Base-by-base conservation (phyloP, 305 asterid genomes). In the Solanum hybrid region DNA sequence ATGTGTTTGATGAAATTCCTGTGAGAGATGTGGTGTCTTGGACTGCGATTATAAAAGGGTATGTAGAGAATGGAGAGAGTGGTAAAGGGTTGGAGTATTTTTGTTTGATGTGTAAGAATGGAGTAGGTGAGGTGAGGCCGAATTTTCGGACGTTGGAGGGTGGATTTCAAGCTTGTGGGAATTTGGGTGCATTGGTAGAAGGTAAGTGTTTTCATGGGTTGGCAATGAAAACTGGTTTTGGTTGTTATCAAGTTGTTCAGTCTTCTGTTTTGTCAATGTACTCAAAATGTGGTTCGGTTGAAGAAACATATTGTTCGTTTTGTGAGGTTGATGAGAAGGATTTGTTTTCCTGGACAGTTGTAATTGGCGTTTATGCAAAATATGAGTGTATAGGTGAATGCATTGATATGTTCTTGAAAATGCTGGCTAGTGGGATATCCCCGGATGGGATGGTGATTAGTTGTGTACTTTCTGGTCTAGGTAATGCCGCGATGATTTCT, bases 101-200 rank as follows among this genome's bases (percentile, higher is more conserved):
- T 90, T 90, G 92, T 87, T 92, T 95, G 93, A 95, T 97, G 99
- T 96, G 92, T 87, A 77, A 92, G 86, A 78, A 64, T 73, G 95
- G 95, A 29, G 95, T 92, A 31, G 84, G 89, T 91, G 90, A 84
- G 80, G 95, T 89, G 93, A 94, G 92, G 93, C 97, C 93, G 40
- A 96, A 95, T 93, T 92, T 67, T 40, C 92, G 98, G 89, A 95
- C 98, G 4, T 88, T 97, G 46, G 98, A 94, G 90, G 99, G 98
- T 29, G 97, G 97, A 20, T 94, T 97, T 51, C 98, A 94, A 92
- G 98, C 99, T 87, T 97, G 98, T 93, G 98, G 95, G 76, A 92
- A 93, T 91, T 88, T 93, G 90, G 82, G 93, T 90, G 94, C 94
- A 51, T 90, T 96, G 90, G 61, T 78, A n/a, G 95, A 92, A 92